Evolutionary conservation across 768 basidiomycete species (phyloP).

Genomic region (Macrolepiota fuliginosa): DNA sequence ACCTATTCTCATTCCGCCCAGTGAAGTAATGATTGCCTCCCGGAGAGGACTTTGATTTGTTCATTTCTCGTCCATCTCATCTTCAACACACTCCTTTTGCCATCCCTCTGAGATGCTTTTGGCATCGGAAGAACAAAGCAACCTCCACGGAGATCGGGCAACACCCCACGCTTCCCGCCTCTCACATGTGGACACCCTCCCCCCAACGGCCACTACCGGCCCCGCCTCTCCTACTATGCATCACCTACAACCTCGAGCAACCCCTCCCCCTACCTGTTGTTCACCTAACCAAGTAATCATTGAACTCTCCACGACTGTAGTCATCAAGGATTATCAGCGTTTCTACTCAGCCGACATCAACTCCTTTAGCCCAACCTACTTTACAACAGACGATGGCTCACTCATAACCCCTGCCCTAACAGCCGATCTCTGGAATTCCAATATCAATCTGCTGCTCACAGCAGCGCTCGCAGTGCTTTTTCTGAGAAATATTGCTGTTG

Average conservation of each 20-base stretch:
- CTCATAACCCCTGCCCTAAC: conserved; percentile 46
- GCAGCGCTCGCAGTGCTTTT: conserved; percentile 51
- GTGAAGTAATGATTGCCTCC: conserved; percentile 30
- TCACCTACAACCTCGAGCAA: conserved; percentile 28
- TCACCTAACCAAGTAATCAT: conserved; percentile 44
- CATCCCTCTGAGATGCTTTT: conserved; percentile 1
- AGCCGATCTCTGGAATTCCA: conserved; percentile 38
- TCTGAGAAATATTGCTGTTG: conserved; percentile 48
- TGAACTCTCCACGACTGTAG: conserved; percentile 45
- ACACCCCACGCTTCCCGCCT: neutral
- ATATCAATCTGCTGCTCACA: conserved; percentile 43
- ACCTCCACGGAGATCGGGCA: neutral
- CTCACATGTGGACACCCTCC: conserved; percentile 12
- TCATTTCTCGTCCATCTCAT: neutral
- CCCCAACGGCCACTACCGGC: conserved; percentile 13
- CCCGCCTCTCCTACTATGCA: conserved; percentile 15
- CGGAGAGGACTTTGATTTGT: conserved; percentile 28
- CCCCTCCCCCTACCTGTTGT: conserved; percentile 32
- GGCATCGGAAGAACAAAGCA: conserved; percentile 4
- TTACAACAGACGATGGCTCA: conserved; percentile 54
- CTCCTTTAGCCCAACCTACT: conserved; percentile 47
- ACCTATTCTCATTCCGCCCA: conserved; percentile 15
- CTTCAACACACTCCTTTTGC: conserved; percentile 3
- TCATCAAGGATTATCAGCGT: conserved; percentile 44
- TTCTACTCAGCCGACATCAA: conserved; percentile 42